A percentile compares a stretch with the other conserved stretches of the same genome.
These are phyloP conservation scores for Euphrasia arctica DNA, from an alignment of 305 asterid genomes.

Conservation along the genomic window DNA sequence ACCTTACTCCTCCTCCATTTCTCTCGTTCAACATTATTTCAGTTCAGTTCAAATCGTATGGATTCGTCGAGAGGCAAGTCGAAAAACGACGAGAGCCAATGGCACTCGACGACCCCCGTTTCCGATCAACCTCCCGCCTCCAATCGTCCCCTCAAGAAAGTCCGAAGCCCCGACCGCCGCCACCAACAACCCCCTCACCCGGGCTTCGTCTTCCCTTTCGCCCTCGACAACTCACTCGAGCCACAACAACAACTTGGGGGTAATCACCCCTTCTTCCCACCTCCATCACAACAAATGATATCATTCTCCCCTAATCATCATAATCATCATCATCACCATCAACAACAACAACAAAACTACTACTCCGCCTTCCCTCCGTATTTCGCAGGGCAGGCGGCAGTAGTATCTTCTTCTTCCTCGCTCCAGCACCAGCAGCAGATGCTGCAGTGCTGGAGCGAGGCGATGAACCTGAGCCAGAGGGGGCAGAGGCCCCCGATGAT, in stretches of 20 bases:
- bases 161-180: conserved; percentile 55
- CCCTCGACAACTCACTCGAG: conserved; percentile 28
- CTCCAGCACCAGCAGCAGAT: conserved; percentile 43
- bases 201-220: conserved; percentile 55
- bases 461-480: conserved; percentile 72
- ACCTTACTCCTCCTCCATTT: conserved; percentile 3
- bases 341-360: too few relatives aligned
- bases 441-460: conserved; percentile 64
- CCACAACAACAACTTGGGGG: background rate
- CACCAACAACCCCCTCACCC: conserved; percentile 29
- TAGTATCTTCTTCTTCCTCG: background rate
- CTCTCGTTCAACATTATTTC: background rate
- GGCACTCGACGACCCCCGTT: background rate
- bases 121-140: conserved; percentile 24
- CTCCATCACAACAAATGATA: conserved; percentile 60
- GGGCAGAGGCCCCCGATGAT: conserved; percentile 29
- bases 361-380: background rate
- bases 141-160: conserved; percentile 63
- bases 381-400: background rate
- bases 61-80: too few relatives aligned
- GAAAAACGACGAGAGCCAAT: too few relatives aligned
- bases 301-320: conserved; percentile 51
- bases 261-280: conserved; percentile 30
- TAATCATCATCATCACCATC: background rate
- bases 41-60: too few relatives aligned